Percentiles rank a stretch among this genome's conserved stretches.
Conservation (phyloP, 78 protist genomes). For the Polysphondylium violaceum region DNA sequence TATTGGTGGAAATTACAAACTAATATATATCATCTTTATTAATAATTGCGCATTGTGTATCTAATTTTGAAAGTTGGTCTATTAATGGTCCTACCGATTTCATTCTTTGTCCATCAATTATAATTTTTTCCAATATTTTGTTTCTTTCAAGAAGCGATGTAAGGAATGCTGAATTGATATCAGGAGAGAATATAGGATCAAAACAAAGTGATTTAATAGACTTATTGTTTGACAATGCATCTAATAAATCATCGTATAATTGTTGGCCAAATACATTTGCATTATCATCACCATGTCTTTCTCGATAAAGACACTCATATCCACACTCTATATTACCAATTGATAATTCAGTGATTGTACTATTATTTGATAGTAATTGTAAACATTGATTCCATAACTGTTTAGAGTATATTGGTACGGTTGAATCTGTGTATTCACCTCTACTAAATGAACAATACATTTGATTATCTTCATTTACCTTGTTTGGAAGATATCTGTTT, state of each 20-base stretch:
- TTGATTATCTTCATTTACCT: slow-evolving; percentile 27
- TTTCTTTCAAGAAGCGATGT: not conserved
- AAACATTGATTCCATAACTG: slow-evolving; percentile 9
- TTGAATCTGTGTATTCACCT: not conserved
- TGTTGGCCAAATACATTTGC: not conserved
- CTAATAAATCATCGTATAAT: slow-evolving; percentile 2
- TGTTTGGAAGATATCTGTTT: not conserved
- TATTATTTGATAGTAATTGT: not conserved
- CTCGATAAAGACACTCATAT: too few relatives aligned
- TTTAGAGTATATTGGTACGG: slow-evolving; percentile 11
- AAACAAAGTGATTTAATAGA: not conserved
- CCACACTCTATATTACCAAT: not conserved
- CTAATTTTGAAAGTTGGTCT: not conserved
- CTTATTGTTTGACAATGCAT: not conserved
- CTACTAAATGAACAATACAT: slow-evolving; percentile 7
- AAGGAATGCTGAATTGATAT: not conserved
- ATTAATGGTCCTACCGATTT: not conserved
- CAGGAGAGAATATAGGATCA: not conserved
- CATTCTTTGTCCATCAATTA: too few relatives aligned
- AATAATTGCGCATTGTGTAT: not conserved
- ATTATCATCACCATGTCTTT: too few relatives aligned
- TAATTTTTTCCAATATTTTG: not conserved
- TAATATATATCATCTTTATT: not conserved
- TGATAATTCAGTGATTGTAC: slow-evolving; percentile 4
- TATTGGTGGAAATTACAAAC: too few relatives aligned